These are phyloP conservation scores for Neotropicomus parvogracilis DNA, from an alignment of 1,284 basidiomycete genomes.

Conservation along the genomic window DNA sequence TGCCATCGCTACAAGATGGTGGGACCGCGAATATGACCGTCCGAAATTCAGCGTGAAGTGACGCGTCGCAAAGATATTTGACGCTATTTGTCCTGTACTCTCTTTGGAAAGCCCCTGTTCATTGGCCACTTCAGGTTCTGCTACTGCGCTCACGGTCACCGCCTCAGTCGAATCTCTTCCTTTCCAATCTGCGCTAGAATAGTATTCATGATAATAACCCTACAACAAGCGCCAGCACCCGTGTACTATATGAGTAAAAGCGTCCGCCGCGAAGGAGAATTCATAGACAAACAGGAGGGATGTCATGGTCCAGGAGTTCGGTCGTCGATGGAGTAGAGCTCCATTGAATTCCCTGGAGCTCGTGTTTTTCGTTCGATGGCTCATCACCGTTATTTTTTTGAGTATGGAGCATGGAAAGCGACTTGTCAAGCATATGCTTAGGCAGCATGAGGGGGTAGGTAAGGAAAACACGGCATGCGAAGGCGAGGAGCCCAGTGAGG, in stretches of 20 bases:
- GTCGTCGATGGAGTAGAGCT: slow-evolving; percentile 24
- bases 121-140: no score
- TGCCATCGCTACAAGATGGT: slow-evolving; percentile 53
- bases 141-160: background rate
- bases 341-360: slow-evolving; percentile 25
- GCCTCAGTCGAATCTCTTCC: slow-evolving; percentile 15
- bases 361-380: slow-evolving; percentile 30
- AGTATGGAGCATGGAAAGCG: slow-evolving; percentile 32
- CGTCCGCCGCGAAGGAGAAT: slow-evolving; percentile 35
- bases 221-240: slow-evolving; percentile 44
- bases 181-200: slow-evolving; percentile 34
- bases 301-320: slow-evolving; percentile 32
- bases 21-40: slow-evolving; percentile 35
- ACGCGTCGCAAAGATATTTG: slow-evolving; percentile 60
- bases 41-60: slow-evolving; percentile 45
- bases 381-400: slow-evolving; percentile 31
- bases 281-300: slow-evolving; percentile 51
- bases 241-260: slow-evolving; percentile 45
- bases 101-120: slow-evolving; percentile 24
- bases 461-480: slow-evolving; percentile 45
- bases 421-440: slow-evolving; percentile 37
- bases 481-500: slow-evolving; percentile 39
- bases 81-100: slow-evolving; percentile 34
- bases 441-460: slow-evolving; percentile 46
- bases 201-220: slow-evolving; percentile 40